A percentile compares a stretch with the other conserved stretches of the same genome.
Conservation (phyloP, 1,284 basidiomycete genomes). For the Malassezia brasiliensis region DNA sequence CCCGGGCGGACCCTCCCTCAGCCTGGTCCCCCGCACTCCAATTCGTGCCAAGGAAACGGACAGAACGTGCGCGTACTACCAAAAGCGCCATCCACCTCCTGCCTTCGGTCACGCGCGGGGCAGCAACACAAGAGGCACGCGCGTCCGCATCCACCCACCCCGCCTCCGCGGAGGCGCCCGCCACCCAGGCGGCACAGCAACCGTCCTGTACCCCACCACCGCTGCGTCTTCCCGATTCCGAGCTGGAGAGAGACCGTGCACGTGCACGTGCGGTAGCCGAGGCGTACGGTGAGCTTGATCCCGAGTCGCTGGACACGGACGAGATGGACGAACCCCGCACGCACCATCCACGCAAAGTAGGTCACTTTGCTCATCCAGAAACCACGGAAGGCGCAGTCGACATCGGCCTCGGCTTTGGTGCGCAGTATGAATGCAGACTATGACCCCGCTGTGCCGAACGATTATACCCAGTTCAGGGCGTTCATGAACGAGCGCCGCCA, state of each 20-base stretch:
- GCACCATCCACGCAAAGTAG: background rate
- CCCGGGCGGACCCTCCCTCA: too few species aligned
- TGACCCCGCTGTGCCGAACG: conserved; percentile 37
- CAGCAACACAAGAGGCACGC: too few species aligned
- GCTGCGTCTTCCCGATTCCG: conserved; percentile 16
- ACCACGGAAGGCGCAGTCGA: background rate
- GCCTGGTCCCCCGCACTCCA: conserved; percentile 35
- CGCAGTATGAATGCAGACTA: conserved; percentile 21
- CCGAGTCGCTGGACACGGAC: conserved; percentile 7
- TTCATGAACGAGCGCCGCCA: conserved; percentile 24
- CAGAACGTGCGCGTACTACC: background rate
- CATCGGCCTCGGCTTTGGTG: background rate
- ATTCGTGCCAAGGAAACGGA: conserved; percentile 25
- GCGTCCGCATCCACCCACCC: too few species aligned
- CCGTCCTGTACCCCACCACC: background rate
- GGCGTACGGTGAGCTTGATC: conserved; percentile 11
- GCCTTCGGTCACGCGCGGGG: too few species aligned
- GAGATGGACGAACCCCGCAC: conserved; percentile 33
- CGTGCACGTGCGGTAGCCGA: conserved; percentile 7
- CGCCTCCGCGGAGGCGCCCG: too few species aligned
- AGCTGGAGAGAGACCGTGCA: conserved; percentile 21
- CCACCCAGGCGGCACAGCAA: too few species aligned
- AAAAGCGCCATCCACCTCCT: too few species aligned
- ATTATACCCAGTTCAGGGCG: conserved; percentile 32
- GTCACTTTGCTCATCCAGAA: background rate